Percentiles rank a stretch among this genome's conserved stretches.
These are phyloP conservation scores for Ustilago xerochloae DNA, from an alignment of 1,284 basidiomycete genomes.

Conservation along the genomic window DNA sequence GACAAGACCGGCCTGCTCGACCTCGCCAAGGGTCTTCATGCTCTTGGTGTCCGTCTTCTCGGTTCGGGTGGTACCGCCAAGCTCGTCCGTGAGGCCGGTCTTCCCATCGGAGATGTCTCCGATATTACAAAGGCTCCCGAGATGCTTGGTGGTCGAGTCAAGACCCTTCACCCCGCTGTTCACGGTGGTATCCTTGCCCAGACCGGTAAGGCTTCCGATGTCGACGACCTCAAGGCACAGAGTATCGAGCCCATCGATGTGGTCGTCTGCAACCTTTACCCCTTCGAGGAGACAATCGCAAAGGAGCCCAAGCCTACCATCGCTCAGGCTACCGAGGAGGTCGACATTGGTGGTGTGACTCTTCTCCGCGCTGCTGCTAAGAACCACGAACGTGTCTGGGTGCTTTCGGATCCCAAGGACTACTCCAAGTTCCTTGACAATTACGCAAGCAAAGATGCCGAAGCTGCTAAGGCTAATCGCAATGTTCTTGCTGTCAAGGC, in stretches of 20 bases:
- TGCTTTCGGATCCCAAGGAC: slow-evolving; percentile 93
- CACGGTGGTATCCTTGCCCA: slow-evolving; percentile 79
- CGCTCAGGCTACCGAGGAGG: slow-evolving; percentile 93
- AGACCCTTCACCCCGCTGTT: slow-evolving; percentile 98
- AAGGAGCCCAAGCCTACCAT: slow-evolving; percentile 88
- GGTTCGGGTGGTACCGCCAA: slow-evolving; percentile 98
- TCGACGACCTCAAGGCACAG: slow-evolving; percentile 59
- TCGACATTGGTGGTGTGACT: slow-evolving; percentile 98
- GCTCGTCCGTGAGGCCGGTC: slow-evolving; percentile 92
- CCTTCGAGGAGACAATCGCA: slow-evolving; percentile 85
- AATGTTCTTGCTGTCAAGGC: slow-evolving; percentile 93
- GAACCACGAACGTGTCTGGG: slow-evolving; percentile 81
- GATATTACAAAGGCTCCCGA: slow-evolving; percentile 99
- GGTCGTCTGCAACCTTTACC: slow-evolving; percentile 94
- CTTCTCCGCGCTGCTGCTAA: slow-evolving; percentile 97
- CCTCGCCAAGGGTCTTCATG: slow-evolving; percentile 84
- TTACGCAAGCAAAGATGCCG: slow-evolving; percentile 72
- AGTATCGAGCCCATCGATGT: slow-evolving; percentile 64
- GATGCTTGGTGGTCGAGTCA: slow-evolving; percentile 97
- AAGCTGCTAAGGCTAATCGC: slow-evolving; percentile 75
- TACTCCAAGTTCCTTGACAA: slow-evolving; percentile 84
- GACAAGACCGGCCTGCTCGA: slow-evolving; percentile 93
- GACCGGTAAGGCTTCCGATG: slow-evolving; percentile 62
- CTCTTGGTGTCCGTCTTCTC: slow-evolving; percentile 85
- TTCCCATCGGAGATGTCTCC: slow-evolving; percentile 93